These are phyloP conservation scores for Discostella stelligeroides DNA, from an alignment of 108 stramenopile species.

Conservation along the genomic window DNA sequence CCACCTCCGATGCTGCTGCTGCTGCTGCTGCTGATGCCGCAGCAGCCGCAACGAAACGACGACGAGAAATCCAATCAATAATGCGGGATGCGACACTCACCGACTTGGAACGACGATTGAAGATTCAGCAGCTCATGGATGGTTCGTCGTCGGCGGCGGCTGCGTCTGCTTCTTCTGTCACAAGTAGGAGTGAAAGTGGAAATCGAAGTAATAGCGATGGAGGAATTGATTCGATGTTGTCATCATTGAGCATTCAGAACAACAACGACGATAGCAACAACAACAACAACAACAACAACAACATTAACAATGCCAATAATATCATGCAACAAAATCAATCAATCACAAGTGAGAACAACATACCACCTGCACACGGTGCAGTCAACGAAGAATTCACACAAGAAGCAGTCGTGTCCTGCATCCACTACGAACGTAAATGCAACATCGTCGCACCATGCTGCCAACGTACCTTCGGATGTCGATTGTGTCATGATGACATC, in stretches of 20 bases:
- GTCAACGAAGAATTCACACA: too few relatives aligned
- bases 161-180: not conserved
- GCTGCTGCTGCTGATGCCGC: slow-evolving; percentile 32
- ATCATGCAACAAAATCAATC: too few relatives aligned
- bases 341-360: too few relatives aligned
- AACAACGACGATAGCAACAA: too few relatives aligned
- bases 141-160: slow-evolving; percentile 38
- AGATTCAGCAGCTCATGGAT: slow-evolving; percentile 82
- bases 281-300: too few relatives aligned
- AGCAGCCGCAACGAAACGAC: slow-evolving; percentile 63
- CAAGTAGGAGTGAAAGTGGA: too few relatives aligned
- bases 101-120: slow-evolving; percentile 68
- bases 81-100: slow-evolving; percentile 70
- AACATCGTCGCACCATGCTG: slow-evolving; percentile 85
- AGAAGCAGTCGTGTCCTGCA: slow-evolving; percentile 51
- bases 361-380: too few relatives aligned
- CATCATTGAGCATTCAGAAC: not conserved
- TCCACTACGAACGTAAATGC: slow-evolving; percentile 86
- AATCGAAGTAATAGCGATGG: not conserved
- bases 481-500: slow-evolving; percentile 88
- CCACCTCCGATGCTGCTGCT: not conserved
- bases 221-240: not conserved
- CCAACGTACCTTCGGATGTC: slow-evolving; percentile 69
- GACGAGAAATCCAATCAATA: slow-evolving; percentile 76
- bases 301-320: not conserved